A percentile compares a stretch with the other conserved stretches of the same genome.
Evolutionary conservation across 441 rosid species (phyloP).

Genomic region (Brassica hybrid): DNA sequence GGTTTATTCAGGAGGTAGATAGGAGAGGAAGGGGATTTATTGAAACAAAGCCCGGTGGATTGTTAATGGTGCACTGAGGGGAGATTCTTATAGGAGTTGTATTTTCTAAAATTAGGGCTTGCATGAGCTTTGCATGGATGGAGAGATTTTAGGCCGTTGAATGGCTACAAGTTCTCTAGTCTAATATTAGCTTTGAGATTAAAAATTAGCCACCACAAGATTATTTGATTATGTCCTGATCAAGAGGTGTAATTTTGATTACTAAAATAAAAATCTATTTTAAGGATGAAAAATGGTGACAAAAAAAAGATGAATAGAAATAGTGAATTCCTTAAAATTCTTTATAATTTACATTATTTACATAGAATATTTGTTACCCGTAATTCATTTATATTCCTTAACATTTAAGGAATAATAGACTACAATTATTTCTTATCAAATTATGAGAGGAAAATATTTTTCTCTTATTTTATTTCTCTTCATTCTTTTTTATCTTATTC

Average conservation of each 20-base stretch:
- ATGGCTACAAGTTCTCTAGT: conserved; percentile 3
- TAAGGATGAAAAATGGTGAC: background rate
- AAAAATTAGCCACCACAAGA: conserved; percentile 8
- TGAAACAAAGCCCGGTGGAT: conserved; percentile 6
- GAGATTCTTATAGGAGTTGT: background rate
- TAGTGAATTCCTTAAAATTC: no score
- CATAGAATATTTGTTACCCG: no score
- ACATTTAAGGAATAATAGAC: no score
- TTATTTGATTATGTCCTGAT: background rate
- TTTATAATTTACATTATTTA: no score
- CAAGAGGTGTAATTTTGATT: background rate
- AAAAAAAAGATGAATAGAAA: no score
- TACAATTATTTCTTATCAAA: no score
- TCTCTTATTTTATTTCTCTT: no score
- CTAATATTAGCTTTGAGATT: background rate
- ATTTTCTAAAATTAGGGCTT: background rate
- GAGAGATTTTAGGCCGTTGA: background rate
- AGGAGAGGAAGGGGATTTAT: conserved; percentile 6
- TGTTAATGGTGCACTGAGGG: background rate
- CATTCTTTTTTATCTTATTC: no score
- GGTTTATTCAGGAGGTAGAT: conserved; percentile 12
- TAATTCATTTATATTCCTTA: no score
- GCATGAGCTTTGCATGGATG: background rate
- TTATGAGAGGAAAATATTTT: no score
- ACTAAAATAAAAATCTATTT: background rate